These are phyloP conservation scores for Aspergillus sp. DNA, from an alignment of 2,329 filamentous ascomycete genomes.

Conservation along the genomic window DNA sequence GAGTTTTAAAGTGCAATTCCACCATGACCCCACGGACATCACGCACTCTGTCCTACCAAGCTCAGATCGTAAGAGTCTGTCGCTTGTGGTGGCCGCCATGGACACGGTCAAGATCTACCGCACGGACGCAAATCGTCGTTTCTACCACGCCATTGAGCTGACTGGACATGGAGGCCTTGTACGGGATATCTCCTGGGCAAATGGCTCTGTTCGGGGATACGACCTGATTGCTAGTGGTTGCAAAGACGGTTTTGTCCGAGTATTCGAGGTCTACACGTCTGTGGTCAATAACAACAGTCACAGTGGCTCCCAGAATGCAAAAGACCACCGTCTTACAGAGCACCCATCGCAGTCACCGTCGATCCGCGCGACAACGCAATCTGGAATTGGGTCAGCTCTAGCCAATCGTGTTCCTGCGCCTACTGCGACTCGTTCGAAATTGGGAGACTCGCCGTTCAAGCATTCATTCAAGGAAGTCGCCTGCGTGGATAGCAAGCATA, in stretches of 20 bases:
- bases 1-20: conserved; percentile 76
- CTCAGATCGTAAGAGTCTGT: conserved; percentile 69
- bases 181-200: conserved; percentile 84
- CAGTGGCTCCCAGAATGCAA: conserved; percentile 8
- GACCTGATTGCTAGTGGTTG: conserved; percentile 87
- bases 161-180: conserved; percentile 67
- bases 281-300: conserved; percentile 16
- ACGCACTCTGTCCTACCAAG: conserved; percentile 71
- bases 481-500: conserved; percentile 36
- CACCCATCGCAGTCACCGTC: conserved; percentile 23
- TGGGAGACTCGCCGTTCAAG: conserved; percentile 31
- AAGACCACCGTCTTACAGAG: conserved; percentile 17
- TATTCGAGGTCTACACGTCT: conserved; percentile 59
- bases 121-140: conserved; percentile 63
- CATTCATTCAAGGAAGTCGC: conserved; percentile 36
- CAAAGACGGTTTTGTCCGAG: conserved; percentile 80
- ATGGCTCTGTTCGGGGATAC: conserved; percentile 80
- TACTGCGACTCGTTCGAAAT: conserved; percentile 24
- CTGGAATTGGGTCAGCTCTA: conserved; percentile 36
- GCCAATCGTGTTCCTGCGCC: conserved; percentile 27
- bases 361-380: conserved; percentile 28
- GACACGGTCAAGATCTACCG: conserved; percentile 75
- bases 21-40: conserved; percentile 67
- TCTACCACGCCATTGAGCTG: conserved; percentile 76
- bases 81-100: conserved; percentile 79